Base-by-base conservation (phyloP, 257 asterid genomes). In the Nicotiana tabacum region DNA sequence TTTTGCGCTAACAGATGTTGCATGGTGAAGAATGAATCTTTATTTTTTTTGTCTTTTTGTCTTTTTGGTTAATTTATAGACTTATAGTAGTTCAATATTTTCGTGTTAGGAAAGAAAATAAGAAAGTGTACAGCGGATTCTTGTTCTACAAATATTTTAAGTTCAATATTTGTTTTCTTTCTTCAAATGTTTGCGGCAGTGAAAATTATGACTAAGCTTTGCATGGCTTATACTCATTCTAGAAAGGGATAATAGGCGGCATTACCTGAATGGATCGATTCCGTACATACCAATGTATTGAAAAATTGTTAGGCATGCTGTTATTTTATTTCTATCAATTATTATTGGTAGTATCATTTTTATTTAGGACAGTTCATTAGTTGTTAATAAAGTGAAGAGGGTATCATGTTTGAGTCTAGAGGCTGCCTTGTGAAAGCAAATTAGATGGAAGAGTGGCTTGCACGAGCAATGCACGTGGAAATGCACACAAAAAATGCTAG, bases 241-340 rank as follows among this genome's bases (percentile, higher is more conserved):
- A 53, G 88, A 88, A 90, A 88, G 78, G 48, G 9, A 35, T 33
- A 48, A 70, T 57, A 58, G 77, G 82, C 53, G 39, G 69, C 78
- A 68, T 84, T 80, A 30, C 83, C 55, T 48, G 83, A 86, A 76
- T 82, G 70, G 87, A 81, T 81, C 70, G 43, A 78, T 60, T 32
- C 80, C 24, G 46, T 76, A 82, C 68, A 21, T 66, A 5, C 53
- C 68, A 46, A 65, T 64, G 9, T 74, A 85, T 82, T 65, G 68
- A 72, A 82, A 82, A 69, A 33, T 39, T n/a, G 66, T 80, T 85
- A 76, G 86, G 89, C 89, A 15, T 82, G 88, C 89, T 82, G 79
- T 90, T 77, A 56, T 83, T 81, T 77, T 57, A 53, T 80, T 62
- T 17, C 86, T 30, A 29, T 81, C 32, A 18, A 35, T 16, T 46